Conservation (phyloP, 2,329 filamentous ascomycete species). For the Aschersonia sp. region DNA sequence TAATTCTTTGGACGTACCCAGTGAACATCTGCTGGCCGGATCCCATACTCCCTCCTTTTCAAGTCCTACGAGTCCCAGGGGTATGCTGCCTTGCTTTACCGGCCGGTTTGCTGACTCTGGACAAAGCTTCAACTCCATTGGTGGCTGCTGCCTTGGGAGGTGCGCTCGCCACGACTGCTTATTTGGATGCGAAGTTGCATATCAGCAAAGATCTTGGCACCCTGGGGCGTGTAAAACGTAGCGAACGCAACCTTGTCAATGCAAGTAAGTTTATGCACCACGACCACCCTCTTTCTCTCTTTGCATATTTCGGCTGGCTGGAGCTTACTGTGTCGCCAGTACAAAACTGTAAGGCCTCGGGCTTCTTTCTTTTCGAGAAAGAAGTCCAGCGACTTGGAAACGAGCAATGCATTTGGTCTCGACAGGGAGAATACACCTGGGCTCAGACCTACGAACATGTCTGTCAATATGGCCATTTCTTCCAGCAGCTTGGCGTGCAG, state of each 20-base stretch:
- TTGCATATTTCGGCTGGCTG: not conserved
- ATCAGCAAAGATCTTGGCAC: slow-evolving; percentile 1
- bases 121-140: not conserved
- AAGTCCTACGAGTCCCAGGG: too few relatives aligned
- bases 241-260: not conserved
- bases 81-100: too few relatives aligned
- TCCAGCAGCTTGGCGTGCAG: slow-evolving; percentile 1
- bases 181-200: slow-evolving; percentile 4
- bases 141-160: slow-evolving; percentile 1
- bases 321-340: not conserved
- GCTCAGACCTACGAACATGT: slow-evolving; percentile 2
- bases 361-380: slow-evolving; percentile 2
- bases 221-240: not conserved
- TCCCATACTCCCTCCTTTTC: too few relatives aligned
- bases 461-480: slow-evolving; percentile 5
- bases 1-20: too few relatives aligned
- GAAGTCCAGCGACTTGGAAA: not conserved
- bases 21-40: too few relatives aligned
- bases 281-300: too few relatives aligned
- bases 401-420: slow-evolving; percentile 5
- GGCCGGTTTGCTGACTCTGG: too few relatives aligned
- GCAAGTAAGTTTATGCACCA: not conserved
- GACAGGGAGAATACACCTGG: slow-evolving; percentile 4
- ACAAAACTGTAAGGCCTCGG: slow-evolving; percentile 2
- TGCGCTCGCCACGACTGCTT: slow-evolving; percentile 1